Conservation (phyloP, 345 rosid species). For the Gossypioides kirkii region DNA sequence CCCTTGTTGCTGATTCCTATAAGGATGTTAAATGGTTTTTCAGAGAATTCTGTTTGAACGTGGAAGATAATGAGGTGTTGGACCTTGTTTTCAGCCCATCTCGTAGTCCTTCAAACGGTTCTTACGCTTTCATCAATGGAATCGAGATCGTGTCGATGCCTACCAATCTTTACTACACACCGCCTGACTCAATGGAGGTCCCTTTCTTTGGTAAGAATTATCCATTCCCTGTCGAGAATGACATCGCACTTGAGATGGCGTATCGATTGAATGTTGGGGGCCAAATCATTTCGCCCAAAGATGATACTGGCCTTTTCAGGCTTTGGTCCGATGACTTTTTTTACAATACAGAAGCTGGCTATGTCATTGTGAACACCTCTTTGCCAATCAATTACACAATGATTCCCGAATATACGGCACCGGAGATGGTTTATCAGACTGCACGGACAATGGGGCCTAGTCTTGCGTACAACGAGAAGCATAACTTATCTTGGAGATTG, state of each 20-base stretch:
- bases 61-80: neutral
- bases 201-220: neutral
- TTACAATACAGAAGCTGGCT: neutral
- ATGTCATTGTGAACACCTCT: neutral
- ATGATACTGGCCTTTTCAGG: neutral
- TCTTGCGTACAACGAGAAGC: constrained; percentile 21
- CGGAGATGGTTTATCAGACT: constrained; percentile 31
- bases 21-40: neutral
- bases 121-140: neutral
- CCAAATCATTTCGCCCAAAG: neutral
- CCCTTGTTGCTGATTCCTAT: neutral
- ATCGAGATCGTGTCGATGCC: neutral
- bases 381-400: constrained; percentile 17
- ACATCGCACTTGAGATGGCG: neutral
- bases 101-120: neutral
- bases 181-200: neutral
- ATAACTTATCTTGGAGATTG: constrained; percentile 47
- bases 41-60: neutral
- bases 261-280: neutral
- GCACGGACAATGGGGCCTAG: constrained; percentile 43
- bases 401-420: constrained; percentile 33
- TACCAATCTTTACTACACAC: neutral
- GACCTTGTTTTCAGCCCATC: neutral
- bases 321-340: constrained; percentile 51
- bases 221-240: neutral